phyloP scores from a whole-genome alignment of 2,329 filamentous ascomycete species.

The Neophaeococcomyces mojaviensis region DNA sequence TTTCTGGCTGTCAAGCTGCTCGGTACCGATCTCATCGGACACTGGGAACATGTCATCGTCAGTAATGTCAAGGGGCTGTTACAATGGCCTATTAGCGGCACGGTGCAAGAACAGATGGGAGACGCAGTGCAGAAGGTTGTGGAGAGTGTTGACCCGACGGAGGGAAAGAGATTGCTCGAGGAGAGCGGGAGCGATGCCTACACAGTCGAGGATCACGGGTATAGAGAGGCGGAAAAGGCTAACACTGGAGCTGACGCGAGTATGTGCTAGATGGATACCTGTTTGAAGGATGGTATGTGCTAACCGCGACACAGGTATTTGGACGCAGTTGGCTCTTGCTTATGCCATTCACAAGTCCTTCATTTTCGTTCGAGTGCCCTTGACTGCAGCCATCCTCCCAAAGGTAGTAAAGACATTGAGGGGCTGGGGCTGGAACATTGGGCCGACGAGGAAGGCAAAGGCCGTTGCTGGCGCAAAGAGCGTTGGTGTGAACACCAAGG shows the following conservation, averaged over 20 bases:
- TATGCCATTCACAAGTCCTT: slow-evolving; percentile 98
- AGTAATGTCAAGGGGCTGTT: slow-evolving; percentile 30
- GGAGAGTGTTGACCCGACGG: slow-evolving; percentile 24
- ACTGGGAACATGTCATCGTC: slow-evolving; percentile 39
- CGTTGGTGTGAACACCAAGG: slow-evolving; percentile 21
- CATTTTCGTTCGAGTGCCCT: slow-evolving; percentile 88
- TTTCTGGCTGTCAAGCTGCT: slow-evolving; percentile 78
- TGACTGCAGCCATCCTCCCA: slow-evolving; percentile 82
- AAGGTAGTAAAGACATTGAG: slow-evolving; percentile 87
- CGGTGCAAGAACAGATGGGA: slow-evolving; percentile 11
- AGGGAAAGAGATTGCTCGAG: slow-evolving; percentile 9
- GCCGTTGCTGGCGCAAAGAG: slow-evolving; percentile 26
- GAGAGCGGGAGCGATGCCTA: slow-evolving; percentile 16
- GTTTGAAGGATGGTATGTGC: slow-evolving; percentile 5
- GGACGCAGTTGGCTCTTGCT: slow-evolving; percentile 83
- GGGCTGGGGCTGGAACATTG: slow-evolving; percentile 90
- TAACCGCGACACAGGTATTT: slow-evolving; percentile 45
- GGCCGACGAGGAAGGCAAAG: slow-evolving; percentile 36
- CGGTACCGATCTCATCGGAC: slow-evolving; percentile 77
- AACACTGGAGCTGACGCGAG: slow-evolving; percentile 61
- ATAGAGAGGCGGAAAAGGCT: slow-evolving; percentile 55
- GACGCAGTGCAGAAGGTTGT: slow-evolving; percentile 12
- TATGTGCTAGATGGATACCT: slow-evolving; percentile 46
- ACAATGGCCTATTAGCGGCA: slow-evolving; percentile 20
- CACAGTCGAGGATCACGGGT: slow-evolving; percentile 38